A percentile compares a stretch with the other conserved stretches of the same genome.
phyloP scores from a whole-genome alignment of 192 early-diverging fungal species.

The Coemansia sp. region DNA sequence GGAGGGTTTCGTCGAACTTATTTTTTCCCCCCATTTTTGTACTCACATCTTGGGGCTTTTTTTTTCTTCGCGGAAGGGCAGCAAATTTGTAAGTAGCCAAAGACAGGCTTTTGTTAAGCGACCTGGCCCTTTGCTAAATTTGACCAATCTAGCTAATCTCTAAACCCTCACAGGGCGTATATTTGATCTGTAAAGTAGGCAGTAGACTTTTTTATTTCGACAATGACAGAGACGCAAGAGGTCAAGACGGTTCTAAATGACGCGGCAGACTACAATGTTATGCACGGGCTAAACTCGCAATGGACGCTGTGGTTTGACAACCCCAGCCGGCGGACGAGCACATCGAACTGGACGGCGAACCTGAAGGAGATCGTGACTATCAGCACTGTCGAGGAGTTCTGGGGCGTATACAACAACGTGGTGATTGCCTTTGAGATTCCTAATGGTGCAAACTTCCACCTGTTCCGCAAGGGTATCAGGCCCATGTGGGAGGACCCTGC shows the following conservation, averaged over 20 bases:
- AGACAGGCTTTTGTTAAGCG: background rate
- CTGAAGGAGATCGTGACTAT: slow-evolving; percentile 92
- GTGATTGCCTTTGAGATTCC: slow-evolving; percentile 72
- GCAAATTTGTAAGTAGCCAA: slow-evolving; percentile 17
- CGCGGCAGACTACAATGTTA: slow-evolving; percentile 74
- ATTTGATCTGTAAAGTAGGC: background rate
- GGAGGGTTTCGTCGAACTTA: background rate
- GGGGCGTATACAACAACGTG: slow-evolving; percentile 94
- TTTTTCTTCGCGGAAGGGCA: background rate
- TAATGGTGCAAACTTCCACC: slow-evolving; percentile 86
- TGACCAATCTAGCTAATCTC: slow-evolving; percentile 4
- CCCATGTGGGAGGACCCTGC: slow-evolving; percentile 95
- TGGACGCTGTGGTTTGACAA: slow-evolving; percentile 98
- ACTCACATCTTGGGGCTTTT: background rate
- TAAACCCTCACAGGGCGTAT: background rate
- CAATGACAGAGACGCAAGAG: slow-evolving; percentile 41
- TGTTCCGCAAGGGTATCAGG: slow-evolving; percentile 90
- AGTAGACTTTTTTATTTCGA: background rate
- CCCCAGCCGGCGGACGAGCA: slow-evolving; percentile 76
- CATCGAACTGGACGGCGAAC: slow-evolving; percentile 78
- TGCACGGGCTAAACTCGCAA: slow-evolving; percentile 83
- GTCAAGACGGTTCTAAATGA: slow-evolving; percentile 63
- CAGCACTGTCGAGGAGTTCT: slow-evolving; percentile 95
- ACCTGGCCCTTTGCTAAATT: background rate
- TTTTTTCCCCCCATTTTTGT: background rate